phyloP scores from a whole-genome alignment of 495 filamentous ascomycete species.

The Extremus antarcticus region DNA sequence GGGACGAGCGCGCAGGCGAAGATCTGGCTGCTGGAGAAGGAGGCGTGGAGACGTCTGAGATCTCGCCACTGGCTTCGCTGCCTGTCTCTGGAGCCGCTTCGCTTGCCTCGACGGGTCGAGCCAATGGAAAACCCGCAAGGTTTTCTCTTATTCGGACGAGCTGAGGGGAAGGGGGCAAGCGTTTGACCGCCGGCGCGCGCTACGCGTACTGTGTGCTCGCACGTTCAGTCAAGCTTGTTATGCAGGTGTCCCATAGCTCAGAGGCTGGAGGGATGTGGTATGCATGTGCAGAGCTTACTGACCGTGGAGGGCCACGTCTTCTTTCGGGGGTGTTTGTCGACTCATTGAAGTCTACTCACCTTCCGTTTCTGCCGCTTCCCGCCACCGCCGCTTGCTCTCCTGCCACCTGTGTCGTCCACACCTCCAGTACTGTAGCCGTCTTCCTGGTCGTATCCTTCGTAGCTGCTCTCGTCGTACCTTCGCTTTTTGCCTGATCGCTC shows the following conservation, averaged over 20 bases:
- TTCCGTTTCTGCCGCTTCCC: slow-evolving; percentile 15
- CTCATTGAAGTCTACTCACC: background rate
- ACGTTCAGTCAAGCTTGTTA: background rate
- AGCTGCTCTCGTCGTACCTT: slow-evolving; percentile 56
- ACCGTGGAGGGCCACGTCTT: too few species aligned
- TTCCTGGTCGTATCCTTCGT: slow-evolving; percentile 58
- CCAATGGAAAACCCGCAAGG: too few species aligned
- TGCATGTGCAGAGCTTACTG: too few species aligned
- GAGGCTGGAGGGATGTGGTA: too few species aligned
- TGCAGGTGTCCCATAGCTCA: background rate
- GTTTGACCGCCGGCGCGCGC: too few species aligned
- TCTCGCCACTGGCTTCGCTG: too few species aligned
- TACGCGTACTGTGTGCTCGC: background rate
- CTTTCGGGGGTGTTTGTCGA: too few species aligned
- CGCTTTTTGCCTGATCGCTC: slow-evolving; percentile 52
- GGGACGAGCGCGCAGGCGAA: background rate
- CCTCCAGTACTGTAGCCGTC: slow-evolving; percentile 34
- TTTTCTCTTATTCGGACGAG: too few species aligned
- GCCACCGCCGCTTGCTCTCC: slow-evolving; percentile 1
- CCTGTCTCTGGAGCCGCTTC: too few species aligned
- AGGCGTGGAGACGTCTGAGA: too few species aligned
- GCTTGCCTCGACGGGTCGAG: too few species aligned
- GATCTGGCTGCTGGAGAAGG: background rate
- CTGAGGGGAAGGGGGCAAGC: too few species aligned
- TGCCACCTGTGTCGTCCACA: slow-evolving; percentile 3